Evolutionary conservation across 1,284 basidiomycete species (phyloP).

Genomic region (Fomitopsis betulina): DNA sequence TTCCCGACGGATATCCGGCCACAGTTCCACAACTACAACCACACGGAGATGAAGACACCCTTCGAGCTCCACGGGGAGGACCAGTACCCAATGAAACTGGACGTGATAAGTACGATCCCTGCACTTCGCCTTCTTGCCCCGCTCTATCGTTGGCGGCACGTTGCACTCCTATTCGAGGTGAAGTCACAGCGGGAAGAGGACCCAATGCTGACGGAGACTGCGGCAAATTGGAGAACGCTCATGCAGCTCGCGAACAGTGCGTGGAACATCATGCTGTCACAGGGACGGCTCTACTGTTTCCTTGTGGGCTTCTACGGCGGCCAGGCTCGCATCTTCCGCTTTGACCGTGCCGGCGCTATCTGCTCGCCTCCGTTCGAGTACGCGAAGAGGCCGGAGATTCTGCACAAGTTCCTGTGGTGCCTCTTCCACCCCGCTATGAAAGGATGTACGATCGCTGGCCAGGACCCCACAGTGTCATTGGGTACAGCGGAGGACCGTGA

Average conservation of each 20-base stretch:
- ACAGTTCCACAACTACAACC: background rate
- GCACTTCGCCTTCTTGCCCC: too few relatives aligned
- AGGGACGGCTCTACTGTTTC: constrained; percentile 8
- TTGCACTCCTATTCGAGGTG: background rate
- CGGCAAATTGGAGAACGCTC: background rate
- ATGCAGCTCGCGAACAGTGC: constrained; percentile 7
- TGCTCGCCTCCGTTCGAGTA: background rate
- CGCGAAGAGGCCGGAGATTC: background rate
- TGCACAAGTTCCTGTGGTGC: background rate
- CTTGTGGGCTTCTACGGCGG: constrained; percentile 11
- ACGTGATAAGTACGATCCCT: background rate
- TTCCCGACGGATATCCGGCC: background rate
- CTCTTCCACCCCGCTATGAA: background rate
- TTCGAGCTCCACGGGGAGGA: background rate
- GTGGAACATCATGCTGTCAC: constrained; percentile 6
- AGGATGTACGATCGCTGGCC: background rate
- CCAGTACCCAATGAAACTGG: background rate
- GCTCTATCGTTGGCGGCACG: background rate
- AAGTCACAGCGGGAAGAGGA: background rate
- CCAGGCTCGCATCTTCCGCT: constrained; percentile 6
- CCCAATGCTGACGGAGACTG: background rate
- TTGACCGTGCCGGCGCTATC: constrained; percentile 5
- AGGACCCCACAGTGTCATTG: background rate
- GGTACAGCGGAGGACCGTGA: background rate
- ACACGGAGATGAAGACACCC: background rate